These are phyloP conservation scores for Mariannaea elegans DNA, from an alignment of 2,329 filamentous ascomycete genomes.

Conservation along the genomic window DNA sequence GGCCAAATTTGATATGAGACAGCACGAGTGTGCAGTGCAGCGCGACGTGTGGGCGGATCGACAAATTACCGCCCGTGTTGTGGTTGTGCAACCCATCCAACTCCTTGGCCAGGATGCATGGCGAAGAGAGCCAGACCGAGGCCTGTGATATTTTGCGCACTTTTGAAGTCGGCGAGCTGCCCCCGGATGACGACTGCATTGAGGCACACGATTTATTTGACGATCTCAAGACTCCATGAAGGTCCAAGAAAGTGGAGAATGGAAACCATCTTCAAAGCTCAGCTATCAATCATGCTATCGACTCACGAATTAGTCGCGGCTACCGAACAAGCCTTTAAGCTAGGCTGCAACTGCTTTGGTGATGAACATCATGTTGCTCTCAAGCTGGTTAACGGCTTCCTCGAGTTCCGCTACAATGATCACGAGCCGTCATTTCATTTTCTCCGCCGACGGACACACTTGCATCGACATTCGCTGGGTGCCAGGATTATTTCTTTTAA, in stretches of 20 bases:
- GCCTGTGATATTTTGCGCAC: not conserved
- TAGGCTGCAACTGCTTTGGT: not conserved
- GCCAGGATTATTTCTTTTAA: too few relatives aligned
- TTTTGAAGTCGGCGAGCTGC: not conserved
- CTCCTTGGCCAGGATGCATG: constrained; percentile 15
- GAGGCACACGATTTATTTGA: not conserved
- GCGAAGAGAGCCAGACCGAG: not conserved
- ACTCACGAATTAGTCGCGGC: too few relatives aligned
- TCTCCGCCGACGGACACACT: too few relatives aligned
- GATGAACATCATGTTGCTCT: not conserved
- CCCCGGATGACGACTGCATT: not conserved
- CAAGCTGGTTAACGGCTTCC: too few relatives aligned
- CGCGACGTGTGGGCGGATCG: constrained; percentile 14
- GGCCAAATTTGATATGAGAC: constrained; percentile 33
- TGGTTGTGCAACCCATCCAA: constrained; percentile 32
- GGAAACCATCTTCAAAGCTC: not conserved
- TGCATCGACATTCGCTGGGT: too few relatives aligned
- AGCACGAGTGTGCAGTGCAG: constrained; percentile 37
- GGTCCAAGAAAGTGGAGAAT: not conserved
- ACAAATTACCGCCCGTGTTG: constrained; percentile 24
- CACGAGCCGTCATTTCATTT: too few relatives aligned
- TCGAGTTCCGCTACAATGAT: too few relatives aligned
- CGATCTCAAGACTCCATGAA: not conserved
- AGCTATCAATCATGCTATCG: not conserved
- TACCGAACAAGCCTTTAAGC: not conserved